Percentiles rank a stretch among this genome's conserved stretches.
phyloP scores from a whole-genome alignment of 2,329 filamentous ascomycete genomes.

The Aureobasidium sp. region DNA sequence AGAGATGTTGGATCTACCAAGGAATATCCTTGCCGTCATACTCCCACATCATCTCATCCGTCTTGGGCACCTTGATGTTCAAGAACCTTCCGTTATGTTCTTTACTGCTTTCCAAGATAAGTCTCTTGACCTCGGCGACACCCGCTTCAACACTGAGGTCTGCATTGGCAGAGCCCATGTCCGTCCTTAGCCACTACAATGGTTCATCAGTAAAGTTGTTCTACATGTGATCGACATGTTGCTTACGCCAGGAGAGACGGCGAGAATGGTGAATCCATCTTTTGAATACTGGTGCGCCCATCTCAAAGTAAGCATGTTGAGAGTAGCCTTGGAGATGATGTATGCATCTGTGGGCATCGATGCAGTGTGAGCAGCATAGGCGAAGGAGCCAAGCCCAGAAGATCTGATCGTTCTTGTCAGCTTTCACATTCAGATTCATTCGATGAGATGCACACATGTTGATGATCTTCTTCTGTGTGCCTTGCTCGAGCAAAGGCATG shows the following conservation, averaged over 20 bases:
- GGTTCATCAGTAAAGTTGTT: slow-evolving; percentile 11
- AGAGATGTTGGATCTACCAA: slow-evolving; percentile 6
- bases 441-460: slow-evolving; percentile 34
- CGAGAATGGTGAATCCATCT: slow-evolving; percentile 39
- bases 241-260: slow-evolving; percentile 41
- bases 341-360: slow-evolving; percentile 30
- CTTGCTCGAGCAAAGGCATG: slow-evolving; percentile 31
- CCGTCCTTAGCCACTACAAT: slow-evolving; percentile 41
- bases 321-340: slow-evolving; percentile 42
- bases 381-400: slow-evolving; percentile 39
- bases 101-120: slow-evolving; percentile 37
- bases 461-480: slow-evolving; percentile 36
- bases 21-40: slow-evolving; percentile 20
- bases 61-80: slow-evolving; percentile 35
- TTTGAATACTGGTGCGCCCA: slow-evolving; percentile 32
- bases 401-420: slow-evolving; percentile 27
- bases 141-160: slow-evolving; percentile 38
- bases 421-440: background rate
- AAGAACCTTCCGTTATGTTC: slow-evolving; percentile 44
- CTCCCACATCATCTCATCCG: slow-evolving; percentile 30
- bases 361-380: slow-evolving; percentile 21
- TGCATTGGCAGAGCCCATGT: slow-evolving; percentile 35
- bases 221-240: background rate
- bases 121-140: slow-evolving; percentile 34
- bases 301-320: slow-evolving; percentile 43